Conservation (phyloP, 805 yeast species). For the Saccharomycopsis sp. region DNA sequence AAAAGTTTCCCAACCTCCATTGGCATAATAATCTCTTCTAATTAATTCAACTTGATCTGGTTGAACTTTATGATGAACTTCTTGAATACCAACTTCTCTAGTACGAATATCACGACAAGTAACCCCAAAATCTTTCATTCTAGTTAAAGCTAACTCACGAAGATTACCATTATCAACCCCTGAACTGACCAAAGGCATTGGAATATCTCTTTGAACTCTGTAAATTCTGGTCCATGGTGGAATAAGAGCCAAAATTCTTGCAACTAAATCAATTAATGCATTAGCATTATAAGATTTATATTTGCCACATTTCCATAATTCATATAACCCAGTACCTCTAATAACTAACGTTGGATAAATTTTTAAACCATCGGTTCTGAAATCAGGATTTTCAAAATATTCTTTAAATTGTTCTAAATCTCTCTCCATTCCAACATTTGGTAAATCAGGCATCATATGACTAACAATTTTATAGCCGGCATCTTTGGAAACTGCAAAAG, state of each 20-base stretch:
- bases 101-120: slow-evolving; percentile 94
- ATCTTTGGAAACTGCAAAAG: slow-evolving; percentile 93
- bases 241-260: slow-evolving; percentile 88
- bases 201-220: slow-evolving; percentile 97
- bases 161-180: slow-evolving; percentile 98
- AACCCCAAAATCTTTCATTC: slow-evolving; percentile 98
- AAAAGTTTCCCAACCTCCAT: slow-evolving; percentile 98
- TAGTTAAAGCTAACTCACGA: slow-evolving; percentile 87
- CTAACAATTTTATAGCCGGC: slow-evolving; percentile 97
- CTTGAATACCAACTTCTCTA: slow-evolving; percentile 97
- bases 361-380: slow-evolving; percentile 94
- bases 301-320: slow-evolving; percentile 92
- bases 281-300: slow-evolving; percentile 93
- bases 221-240: slow-evolving; percentile 99
- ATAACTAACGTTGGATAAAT: slow-evolving; percentile 93
- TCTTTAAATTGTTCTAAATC: slow-evolving; percentile 93
- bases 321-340: slow-evolving; percentile 95
- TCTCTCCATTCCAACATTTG: slow-evolving; percentile 97
- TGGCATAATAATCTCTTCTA: slow-evolving; percentile 92
- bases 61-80: slow-evolving; percentile 90
- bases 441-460: slow-evolving; percentile 99
- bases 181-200: slow-evolving; percentile 95
- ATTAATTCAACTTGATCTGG: slow-evolving; percentile 96
- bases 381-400: slow-evolving; percentile 93
- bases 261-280: slow-evolving; percentile 88